Evolutionary conservation across 306 rosid genomes (phyloP).

Genomic region (Hylodesmum podocarpum): DNA sequence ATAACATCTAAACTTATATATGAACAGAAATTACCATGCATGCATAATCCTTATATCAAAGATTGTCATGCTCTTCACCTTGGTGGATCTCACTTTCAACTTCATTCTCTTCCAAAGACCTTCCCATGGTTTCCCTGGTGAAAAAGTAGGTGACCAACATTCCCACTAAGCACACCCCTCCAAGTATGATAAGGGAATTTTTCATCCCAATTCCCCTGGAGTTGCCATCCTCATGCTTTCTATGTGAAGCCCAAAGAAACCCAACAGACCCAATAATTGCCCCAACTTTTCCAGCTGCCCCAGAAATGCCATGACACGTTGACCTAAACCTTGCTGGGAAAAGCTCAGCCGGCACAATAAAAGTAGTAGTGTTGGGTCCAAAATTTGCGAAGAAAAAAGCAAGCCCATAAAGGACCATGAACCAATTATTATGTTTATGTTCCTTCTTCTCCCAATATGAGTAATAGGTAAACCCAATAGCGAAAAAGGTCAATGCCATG

Average conservation of each 20-base stretch:
- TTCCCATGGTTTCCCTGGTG: slow-evolving; percentile 66
- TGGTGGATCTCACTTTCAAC: not conserved
- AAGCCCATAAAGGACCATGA: slow-evolving; percentile 61
- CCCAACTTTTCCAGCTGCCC: slow-evolving; percentile 69
- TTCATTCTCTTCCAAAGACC: slow-evolving; percentile 80
- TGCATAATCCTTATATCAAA: not conserved
- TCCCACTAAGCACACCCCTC: slow-evolving; percentile 63
- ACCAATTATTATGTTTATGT: not conserved
- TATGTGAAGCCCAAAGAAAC: slow-evolving; percentile 57
- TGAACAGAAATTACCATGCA: not conserved
- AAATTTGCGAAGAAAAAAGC: slow-evolving; percentile 81
- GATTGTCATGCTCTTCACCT: not conserved
- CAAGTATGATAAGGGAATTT: slow-evolving; percentile 47
- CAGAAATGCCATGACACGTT: slow-evolving; percentile 82
- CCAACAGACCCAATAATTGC: slow-evolving; percentile 76
- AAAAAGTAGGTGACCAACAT: slow-evolving; percentile 55
- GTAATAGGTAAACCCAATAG: slow-evolving; percentile 62
- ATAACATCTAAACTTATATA: not conserved
- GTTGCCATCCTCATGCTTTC: not conserved
- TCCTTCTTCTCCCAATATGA: slow-evolving; percentile 14
- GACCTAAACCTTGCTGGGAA: slow-evolving; percentile 78
- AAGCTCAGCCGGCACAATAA: slow-evolving; percentile 74
- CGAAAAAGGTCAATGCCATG: slow-evolving; percentile 55
- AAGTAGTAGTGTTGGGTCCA: slow-evolving; percentile 94
- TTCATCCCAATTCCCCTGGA: slow-evolving; percentile 48